Evolutionary conservation across 495 filamentous ascomycete genomes (phyloP).

Genomic region (Neurospora cerealis): DNA sequence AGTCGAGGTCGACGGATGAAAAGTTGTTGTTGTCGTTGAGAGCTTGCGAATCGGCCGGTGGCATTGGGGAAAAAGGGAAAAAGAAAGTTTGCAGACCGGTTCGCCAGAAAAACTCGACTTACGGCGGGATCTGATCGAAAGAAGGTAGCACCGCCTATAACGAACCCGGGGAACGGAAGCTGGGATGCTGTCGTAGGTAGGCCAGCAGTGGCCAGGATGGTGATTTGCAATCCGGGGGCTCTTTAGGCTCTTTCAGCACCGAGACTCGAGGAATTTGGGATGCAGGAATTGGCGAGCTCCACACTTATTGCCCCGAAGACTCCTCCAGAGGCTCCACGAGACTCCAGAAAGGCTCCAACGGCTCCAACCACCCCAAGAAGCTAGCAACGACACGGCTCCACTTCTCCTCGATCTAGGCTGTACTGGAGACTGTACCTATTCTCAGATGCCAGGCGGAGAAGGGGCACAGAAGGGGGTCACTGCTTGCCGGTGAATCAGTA

Average conservation of each 20-base stretch:
- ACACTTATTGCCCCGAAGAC: not conserved
- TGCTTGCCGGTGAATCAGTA: not conserved
- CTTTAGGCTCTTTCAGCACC: not conserved
- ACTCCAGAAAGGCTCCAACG: not conserved
- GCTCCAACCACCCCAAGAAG: not conserved
- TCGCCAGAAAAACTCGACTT: not conserved
- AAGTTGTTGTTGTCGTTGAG: slow-evolving; percentile 12
- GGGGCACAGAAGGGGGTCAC: not conserved
- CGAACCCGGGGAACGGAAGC: not conserved
- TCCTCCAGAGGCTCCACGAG: not conserved
- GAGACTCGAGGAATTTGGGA: not conserved
- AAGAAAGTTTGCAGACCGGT: not conserved
- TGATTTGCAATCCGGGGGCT: not conserved
- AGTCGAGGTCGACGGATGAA: slow-evolving; percentile 18
- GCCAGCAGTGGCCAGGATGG: not conserved
- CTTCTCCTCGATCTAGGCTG: not conserved
- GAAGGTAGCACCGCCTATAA: not conserved
- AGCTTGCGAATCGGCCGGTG: slow-evolving; percentile 12
- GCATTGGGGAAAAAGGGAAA: slow-evolving; percentile 9
- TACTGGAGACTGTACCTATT: not conserved
- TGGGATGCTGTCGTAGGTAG: not conserved
- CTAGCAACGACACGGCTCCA: not conserved
- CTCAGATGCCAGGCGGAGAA: not conserved
- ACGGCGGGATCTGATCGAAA: not conserved
- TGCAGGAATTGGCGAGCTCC: not conserved